Conservation (phyloP, 2,329 filamentous ascomycete species). For the Alternaria longipes region DNA sequence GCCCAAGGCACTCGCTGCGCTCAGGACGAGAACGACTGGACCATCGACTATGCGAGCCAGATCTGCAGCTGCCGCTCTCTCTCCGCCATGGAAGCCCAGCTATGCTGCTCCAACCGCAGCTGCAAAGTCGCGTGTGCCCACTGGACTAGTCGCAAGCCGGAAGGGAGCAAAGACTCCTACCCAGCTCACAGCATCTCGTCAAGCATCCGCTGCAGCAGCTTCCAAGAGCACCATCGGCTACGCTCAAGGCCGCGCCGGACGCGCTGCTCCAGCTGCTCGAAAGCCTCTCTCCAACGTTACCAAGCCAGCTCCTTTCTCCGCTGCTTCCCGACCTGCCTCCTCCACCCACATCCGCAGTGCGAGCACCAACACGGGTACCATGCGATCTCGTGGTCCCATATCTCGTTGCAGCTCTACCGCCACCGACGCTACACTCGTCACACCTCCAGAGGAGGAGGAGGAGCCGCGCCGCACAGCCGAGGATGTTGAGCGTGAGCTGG, state of each 20-base stretch:
- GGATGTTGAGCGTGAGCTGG: conserved; percentile 47
- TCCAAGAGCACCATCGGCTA: conserved; percentile 88
- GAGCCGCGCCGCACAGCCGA: conserved; percentile 41
- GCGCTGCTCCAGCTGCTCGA: conserved; percentile 52
- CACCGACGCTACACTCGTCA: conserved; percentile 43
- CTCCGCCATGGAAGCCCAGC: conserved; percentile 44
- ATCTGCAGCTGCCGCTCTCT: conserved; percentile 56
- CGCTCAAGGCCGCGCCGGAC: conserved; percentile 73
- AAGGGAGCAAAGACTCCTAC: conserved; percentile 52
- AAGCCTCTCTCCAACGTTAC: conserved; percentile 51
- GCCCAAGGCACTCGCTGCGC: conserved; percentile 21
- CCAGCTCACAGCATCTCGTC: conserved; percentile 63
- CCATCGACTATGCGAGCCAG: conserved; percentile 65
- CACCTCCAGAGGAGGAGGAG: conserved; percentile 29
- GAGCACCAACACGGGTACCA: conserved; percentile 17
- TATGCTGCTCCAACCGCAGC: conserved; percentile 53
- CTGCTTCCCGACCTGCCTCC: conserved; percentile 31
- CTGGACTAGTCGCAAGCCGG: conserved; percentile 49
- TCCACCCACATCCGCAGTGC: conserved; percentile 28
- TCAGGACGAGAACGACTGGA: conserved; percentile 40
- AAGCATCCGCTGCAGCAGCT: conserved; percentile 69
- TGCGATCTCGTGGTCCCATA: conserved; percentile 31
- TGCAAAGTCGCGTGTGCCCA: conserved; percentile 51
- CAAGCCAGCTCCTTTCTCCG: conserved; percentile 41
- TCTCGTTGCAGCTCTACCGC: conserved; percentile 48